phyloP scores from a whole-genome alignment of 208 protist genomes.

The Leishmania lainsoni region DNA sequence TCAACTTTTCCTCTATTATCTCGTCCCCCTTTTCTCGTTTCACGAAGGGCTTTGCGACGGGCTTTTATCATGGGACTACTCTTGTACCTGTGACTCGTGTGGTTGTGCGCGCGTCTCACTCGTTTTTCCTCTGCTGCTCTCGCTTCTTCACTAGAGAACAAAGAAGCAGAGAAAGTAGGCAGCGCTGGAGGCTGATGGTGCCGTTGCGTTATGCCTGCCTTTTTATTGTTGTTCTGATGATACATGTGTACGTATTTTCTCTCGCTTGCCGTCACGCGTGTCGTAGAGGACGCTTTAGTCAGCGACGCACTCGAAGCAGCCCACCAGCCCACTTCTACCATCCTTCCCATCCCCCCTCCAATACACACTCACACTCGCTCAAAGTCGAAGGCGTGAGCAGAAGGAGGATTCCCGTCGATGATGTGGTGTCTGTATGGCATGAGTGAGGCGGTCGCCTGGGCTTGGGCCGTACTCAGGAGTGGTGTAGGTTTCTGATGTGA shows the following conservation, averaged over 20 bases:
- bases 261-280: neutral
- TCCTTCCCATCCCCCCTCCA: neutral
- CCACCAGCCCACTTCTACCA: neutral
- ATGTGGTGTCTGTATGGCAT: conserved; percentile 3
- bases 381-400: neutral
- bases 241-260: neutral
- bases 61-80: neutral
- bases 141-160: neutral
- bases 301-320: neutral
- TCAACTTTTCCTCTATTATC: neutral
- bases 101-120: neutral
- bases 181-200: neutral
- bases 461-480: conserved; percentile 6
- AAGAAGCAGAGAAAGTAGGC: neutral
- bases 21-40: neutral
- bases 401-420: neutral
- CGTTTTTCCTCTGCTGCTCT: neutral
- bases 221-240: neutral
- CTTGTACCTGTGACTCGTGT: neutral
- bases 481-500: conserved; percentile 9
- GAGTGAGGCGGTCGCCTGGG: neutral
- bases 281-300: neutral
- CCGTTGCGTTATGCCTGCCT: no score
- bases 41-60: neutral
- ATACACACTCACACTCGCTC: neutral